Evolutionary conservation across 805 yeast species (phyloP).

Genomic region (Candida mattraensis): DNA sequence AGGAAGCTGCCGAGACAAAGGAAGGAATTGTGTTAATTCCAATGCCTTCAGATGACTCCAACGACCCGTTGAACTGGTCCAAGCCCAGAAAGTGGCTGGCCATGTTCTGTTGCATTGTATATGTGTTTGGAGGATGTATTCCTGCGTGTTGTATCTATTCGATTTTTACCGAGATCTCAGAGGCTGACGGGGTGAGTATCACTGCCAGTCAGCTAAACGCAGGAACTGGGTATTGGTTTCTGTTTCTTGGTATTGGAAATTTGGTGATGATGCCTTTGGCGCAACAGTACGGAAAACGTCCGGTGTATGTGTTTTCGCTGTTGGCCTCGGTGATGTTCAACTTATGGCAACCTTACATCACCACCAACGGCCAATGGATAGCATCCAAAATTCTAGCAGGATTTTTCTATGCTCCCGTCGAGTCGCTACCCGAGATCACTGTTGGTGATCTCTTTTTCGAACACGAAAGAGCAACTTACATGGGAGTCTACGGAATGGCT

Average conservation of each 20-base stretch:
- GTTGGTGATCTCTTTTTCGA: slow-evolving; percentile 51
- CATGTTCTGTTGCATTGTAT: slow-evolving; percentile 44
- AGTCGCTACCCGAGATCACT: slow-evolving; percentile 49
- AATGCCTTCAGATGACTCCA: slow-evolving; percentile 65
- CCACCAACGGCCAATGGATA: slow-evolving; percentile 33
- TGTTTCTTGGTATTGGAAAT: slow-evolving; percentile 42
- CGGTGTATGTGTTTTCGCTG: slow-evolving; percentile 35
- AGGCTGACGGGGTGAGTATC: slow-evolving; percentile 21
- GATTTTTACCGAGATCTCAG: slow-evolving; percentile 25
- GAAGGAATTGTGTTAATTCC: slow-evolving; percentile 56
- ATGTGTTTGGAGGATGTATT: slow-evolving; percentile 32
- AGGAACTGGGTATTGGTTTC: slow-evolving; percentile 39
- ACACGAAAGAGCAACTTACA: slow-evolving; percentile 49
- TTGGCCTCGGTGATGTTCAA: slow-evolving; percentile 31
- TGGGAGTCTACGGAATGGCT: slow-evolving; percentile 53
- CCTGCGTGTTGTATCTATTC: slow-evolving; percentile 30
- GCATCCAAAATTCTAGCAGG: slow-evolving; percentile 34
- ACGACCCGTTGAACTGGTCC: slow-evolving; percentile 71
- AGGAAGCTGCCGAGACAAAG: slow-evolving; percentile 15
- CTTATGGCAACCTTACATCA: slow-evolving; percentile 36
- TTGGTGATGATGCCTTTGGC: slow-evolving; percentile 39
- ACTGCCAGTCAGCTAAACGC: slow-evolving; percentile 35
- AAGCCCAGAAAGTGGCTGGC: slow-evolving; percentile 46
- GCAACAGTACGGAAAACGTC: slow-evolving; percentile 40
- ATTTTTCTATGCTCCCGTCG: slow-evolving; percentile 39